Conservation (phyloP, 2,329 filamentous ascomycete species). For the Colletotrichum sp. region DNA sequence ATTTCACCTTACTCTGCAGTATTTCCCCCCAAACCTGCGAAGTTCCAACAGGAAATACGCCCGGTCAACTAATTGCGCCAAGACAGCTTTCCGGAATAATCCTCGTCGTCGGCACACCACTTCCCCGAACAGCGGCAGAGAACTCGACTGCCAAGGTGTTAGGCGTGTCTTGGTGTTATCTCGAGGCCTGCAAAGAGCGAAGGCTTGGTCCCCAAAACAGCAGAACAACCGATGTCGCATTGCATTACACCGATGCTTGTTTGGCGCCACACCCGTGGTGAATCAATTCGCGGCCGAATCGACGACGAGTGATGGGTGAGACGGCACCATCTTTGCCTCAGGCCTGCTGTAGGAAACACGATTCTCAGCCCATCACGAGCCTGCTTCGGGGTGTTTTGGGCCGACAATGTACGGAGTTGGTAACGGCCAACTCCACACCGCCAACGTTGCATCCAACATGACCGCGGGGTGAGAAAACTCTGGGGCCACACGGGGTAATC, state of each 20-base stretch:
- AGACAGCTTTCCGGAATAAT: neutral
- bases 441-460: neutral
- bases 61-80: neutral
- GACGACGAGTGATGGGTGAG: neutral
- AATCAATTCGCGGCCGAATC: neutral
- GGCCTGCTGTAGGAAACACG: neutral
- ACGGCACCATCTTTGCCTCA: neutral
- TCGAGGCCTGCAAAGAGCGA: neutral
- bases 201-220: neutral
- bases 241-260: conserved; percentile 8
- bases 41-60: neutral
- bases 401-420: neutral
- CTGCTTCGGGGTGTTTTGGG: neutral
- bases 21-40: neutral
- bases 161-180: neutral
- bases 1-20: neutral
- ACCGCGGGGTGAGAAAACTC: neutral
- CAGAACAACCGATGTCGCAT: neutral
- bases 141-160: neutral
- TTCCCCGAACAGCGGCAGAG: neutral
- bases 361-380: neutral
- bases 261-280: neutral
- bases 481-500: conserved; percentile 1
- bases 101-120: neutral
- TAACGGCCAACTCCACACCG: neutral